Evolutionary conservation across 1,284 basidiomycete species (phyloP).

Genomic region (Ganoderma boninense): DNA sequence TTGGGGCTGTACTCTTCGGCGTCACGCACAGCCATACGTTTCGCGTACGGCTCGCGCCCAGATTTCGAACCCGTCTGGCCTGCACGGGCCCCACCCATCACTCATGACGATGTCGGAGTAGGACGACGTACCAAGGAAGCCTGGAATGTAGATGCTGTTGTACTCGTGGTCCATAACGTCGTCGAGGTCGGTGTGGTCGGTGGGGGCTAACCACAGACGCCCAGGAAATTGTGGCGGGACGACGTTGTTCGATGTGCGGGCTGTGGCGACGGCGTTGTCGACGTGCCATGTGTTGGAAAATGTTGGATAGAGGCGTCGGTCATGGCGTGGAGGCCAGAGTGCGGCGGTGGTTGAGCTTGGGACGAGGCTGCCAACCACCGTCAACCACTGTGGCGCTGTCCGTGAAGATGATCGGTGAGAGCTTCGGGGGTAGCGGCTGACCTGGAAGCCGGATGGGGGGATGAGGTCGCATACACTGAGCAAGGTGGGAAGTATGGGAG

Average conservation of each 20-base stretch:
- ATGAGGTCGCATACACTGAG: neutral
- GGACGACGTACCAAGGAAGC: neutral
- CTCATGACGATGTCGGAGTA: neutral
- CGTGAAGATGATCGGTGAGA: neutral
- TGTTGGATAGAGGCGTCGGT: neutral
- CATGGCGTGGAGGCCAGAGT: neutral
- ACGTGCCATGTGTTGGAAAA: neutral
- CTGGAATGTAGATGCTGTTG: neutral
- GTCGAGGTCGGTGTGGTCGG: neutral
- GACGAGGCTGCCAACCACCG: neutral
- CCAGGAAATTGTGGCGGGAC: neutral
- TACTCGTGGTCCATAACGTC: neutral
- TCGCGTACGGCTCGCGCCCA: neutral
- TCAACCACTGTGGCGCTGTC: neutral
- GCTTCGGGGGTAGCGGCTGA: neutral
- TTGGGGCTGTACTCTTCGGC: slow-evolving; percentile 10
- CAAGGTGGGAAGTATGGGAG: neutral
- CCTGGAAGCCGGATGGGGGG: neutral
- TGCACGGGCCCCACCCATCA: neutral
- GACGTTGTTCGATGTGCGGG: neutral
- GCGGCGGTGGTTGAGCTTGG: neutral
- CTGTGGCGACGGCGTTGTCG: neutral
- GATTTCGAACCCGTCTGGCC: neutral
- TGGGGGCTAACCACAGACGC: neutral
- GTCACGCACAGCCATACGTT: neutral